phyloP scores from a whole-genome alignment of 306 rosid species.

The Mucuna pruriens region DNA sequence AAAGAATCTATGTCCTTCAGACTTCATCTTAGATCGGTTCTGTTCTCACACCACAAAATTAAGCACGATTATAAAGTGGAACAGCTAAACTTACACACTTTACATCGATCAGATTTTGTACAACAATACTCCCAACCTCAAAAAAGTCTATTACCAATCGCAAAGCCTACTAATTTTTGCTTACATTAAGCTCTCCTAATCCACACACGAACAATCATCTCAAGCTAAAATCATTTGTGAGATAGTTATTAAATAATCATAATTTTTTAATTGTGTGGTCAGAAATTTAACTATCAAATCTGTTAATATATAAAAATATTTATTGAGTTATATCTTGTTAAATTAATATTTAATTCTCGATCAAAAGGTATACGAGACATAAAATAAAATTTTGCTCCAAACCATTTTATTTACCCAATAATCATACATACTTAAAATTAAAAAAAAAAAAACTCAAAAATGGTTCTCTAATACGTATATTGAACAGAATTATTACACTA shows the following conservation, averaged over 20 bases:
- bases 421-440: constrained; percentile 8
- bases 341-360: no score
- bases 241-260: no score
- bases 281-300: no score
- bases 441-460: constrained; percentile 1
- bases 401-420: neutral
- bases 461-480: constrained; percentile 22
- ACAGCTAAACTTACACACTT: neutral
- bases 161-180: neutral
- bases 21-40: neutral
- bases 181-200: neutral
- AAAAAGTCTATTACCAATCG: neutral
- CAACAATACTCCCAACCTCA: neutral
- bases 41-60: neutral
- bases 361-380: no score
- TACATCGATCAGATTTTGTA: neutral
- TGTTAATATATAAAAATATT: no score
- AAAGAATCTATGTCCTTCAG: neutral
- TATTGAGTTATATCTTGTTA: no score
- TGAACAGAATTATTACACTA: constrained; percentile 37
- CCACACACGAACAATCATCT: neutral
- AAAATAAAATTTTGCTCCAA: neutral
- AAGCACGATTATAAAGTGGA: neutral
- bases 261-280: no score
- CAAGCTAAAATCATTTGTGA: neutral